These are phyloP conservation scores for Carex parvula DNA, from an alignment of 176 grass and related monocot species.

Conservation along the genomic window DNA sequence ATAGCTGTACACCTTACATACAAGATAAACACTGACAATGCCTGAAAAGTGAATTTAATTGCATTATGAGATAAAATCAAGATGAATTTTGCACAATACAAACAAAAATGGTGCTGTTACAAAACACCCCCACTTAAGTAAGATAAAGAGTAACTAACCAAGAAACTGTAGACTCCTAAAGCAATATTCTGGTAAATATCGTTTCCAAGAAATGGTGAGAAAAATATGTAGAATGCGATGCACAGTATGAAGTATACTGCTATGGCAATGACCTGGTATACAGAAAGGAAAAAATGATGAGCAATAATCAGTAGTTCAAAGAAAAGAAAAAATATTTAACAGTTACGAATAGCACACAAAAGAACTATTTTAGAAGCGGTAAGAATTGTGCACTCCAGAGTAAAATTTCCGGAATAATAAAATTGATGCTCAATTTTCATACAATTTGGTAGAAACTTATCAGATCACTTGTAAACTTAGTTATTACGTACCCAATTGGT, in stretches of 20 bases:
- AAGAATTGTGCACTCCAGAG: neutral
- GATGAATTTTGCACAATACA: neutral
- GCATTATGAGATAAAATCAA: neutral
- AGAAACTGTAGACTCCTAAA: constrained; percentile 73
- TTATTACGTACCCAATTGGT: neutral
- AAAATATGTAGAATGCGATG: constrained; percentile 95
- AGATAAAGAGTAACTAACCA: constrained; percentile 51
- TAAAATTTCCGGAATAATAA: neutral
- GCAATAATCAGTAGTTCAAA: neutral
- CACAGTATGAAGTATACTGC: constrained; percentile 89
- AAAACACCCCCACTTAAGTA: neutral
- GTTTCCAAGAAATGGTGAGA: constrained; percentile 82
- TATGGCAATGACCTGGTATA: constrained; percentile 75
- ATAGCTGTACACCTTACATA: constrained; percentile 94
- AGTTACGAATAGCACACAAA: neutral
- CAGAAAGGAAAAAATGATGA: neutral
- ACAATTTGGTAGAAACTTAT: neutral
- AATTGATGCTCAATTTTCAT: neutral
- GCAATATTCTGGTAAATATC: constrained; percentile 59
- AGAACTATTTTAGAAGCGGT: neutral
- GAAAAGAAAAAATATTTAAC: neutral
- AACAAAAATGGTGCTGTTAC: neutral
- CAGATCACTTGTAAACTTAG: neutral
- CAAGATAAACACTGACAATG: constrained; percentile 83
- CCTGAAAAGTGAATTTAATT: constrained; percentile 42